Conservation (phyloP, 257 asterid species). For the Buddleja alternifolia region DNA sequence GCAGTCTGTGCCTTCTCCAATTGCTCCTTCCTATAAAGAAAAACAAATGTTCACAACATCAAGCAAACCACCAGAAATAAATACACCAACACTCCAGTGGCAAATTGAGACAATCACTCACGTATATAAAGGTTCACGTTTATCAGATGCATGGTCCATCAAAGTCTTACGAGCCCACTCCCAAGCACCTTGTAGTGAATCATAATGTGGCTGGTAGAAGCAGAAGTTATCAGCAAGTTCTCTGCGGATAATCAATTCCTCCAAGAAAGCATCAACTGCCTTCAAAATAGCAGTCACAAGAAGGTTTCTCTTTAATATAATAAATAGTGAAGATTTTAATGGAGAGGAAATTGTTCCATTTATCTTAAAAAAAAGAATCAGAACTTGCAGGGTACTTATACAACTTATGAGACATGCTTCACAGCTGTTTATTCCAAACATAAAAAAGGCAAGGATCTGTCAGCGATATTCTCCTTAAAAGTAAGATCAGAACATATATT, state of each 20-base stretch:
- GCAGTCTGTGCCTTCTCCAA: slow-evolving; percentile 94
- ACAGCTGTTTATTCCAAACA: too few relatives aligned
- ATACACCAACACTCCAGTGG: background rate
- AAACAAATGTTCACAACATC: background rate
- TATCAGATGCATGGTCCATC: slow-evolving; percentile 83
- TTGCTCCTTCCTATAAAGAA: slow-evolving; percentile 68
- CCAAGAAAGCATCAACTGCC: slow-evolving; percentile 87
- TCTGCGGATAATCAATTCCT: slow-evolving; percentile 88
- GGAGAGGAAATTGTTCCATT: too few relatives aligned
- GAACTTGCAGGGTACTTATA: too few relatives aligned
- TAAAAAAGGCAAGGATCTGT: too few relatives aligned
- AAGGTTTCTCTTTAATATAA: slow-evolving; percentile 24
- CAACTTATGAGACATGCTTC: too few relatives aligned
- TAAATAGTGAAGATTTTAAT: too few relatives aligned
- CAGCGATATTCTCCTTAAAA: too few relatives aligned
- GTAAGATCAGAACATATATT: too few relatives aligned
- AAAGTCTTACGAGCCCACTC: slow-evolving; percentile 95
- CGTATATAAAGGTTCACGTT: slow-evolving; percentile 86
- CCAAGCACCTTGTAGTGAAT: slow-evolving; percentile 94
- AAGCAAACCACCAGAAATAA: slow-evolving; percentile 15
- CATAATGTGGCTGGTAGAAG: slow-evolving; percentile 89
- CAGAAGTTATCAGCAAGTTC: slow-evolving; percentile 98
- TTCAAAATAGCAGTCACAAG: slow-evolving; percentile 40
- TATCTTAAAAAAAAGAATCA: too few relatives aligned
- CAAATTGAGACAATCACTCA: slow-evolving; percentile 42